Conservation (phyloP, 768 basidiomycete genomes). For the Mycena vitilis region DNA sequence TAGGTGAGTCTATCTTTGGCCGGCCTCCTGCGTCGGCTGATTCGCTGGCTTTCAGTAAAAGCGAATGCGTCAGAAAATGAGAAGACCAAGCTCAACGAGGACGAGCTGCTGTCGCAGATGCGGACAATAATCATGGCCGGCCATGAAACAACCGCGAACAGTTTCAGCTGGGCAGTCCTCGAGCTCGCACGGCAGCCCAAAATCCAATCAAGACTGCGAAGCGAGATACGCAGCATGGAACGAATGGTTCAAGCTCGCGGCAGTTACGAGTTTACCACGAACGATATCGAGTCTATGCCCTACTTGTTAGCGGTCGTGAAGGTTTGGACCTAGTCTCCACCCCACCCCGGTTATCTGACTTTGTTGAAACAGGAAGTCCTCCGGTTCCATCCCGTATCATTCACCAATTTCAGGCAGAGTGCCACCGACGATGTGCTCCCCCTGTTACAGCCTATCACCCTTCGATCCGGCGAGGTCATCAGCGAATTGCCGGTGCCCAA, state of each 20-base stretch:
- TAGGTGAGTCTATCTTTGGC: conserved; percentile 46
- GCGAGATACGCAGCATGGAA: conserved; percentile 61
- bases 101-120: conserved; percentile 63
- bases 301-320: conserved; percentile 60
- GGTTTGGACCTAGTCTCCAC: conserved; percentile 41
- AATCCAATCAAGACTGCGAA: conserved; percentile 69
- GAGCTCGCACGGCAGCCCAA: conserved; percentile 70
- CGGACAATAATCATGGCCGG: conserved; percentile 61
- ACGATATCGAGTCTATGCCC: conserved; percentile 63
- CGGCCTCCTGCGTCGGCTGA: conserved; percentile 1
- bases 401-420: conserved; percentile 49
- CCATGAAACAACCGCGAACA: conserved; percentile 72
- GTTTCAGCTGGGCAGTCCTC: conserved; percentile 69
- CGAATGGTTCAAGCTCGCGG: conserved; percentile 50
- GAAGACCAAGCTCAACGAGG: conserved; percentile 56
- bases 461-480: conserved; percentile 42
- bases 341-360: neutral
- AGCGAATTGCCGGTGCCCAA: conserved; percentile 62
- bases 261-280: conserved; percentile 50
- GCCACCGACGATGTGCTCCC: conserved; percentile 68
- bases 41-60: conserved; percentile 50
- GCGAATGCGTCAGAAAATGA: conserved; percentile 64
- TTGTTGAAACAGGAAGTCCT: conserved; percentile 43
- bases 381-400: conserved; percentile 44
- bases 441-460: conserved; percentile 31